A percentile compares a stretch with the other conserved stretches of the same genome.
Conservation (phyloP, 2,329 filamentous ascomycete genomes). For the Neopestalotiopsis sp. region DNA sequence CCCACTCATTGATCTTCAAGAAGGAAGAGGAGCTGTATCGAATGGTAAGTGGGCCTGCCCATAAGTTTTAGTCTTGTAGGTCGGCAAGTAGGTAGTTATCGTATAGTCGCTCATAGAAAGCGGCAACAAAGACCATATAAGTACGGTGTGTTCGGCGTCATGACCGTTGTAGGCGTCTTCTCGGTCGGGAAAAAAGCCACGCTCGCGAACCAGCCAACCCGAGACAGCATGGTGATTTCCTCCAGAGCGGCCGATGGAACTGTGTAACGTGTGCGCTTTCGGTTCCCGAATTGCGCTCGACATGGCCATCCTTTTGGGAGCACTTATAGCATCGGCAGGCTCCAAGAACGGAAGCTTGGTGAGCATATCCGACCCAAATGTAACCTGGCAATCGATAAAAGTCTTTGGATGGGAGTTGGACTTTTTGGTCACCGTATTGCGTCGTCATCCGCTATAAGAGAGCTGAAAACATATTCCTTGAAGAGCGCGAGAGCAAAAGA, state of each 20-base stretch:
- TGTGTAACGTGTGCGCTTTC: background rate
- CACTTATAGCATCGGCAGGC: background rate
- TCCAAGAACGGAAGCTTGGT: slow-evolving; percentile 13
- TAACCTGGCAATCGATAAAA: background rate
- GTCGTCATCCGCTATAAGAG: background rate
- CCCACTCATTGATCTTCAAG: background rate
- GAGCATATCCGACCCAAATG: background rate
- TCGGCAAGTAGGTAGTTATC: background rate
- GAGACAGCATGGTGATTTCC: background rate
- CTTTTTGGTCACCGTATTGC: background rate
- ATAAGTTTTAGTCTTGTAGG: background rate
- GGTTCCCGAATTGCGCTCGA: background rate
- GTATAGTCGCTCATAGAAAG: background rate
- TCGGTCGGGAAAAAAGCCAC: background rate
- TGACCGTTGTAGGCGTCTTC: background rate
- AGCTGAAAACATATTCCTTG: background rate
- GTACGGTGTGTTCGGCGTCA: background rate
- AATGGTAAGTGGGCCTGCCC: background rate
- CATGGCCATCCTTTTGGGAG: background rate
- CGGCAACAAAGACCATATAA: background rate
- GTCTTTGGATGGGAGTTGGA: background rate
- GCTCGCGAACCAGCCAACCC: background rate
- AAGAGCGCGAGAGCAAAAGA: background rate
- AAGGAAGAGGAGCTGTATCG: too few relatives aligned
- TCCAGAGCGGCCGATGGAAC: background rate